Base-by-base conservation (phyloP, 1,284 basidiomycete genomes). In the Ustanciosporium gigantosporum region DNA sequence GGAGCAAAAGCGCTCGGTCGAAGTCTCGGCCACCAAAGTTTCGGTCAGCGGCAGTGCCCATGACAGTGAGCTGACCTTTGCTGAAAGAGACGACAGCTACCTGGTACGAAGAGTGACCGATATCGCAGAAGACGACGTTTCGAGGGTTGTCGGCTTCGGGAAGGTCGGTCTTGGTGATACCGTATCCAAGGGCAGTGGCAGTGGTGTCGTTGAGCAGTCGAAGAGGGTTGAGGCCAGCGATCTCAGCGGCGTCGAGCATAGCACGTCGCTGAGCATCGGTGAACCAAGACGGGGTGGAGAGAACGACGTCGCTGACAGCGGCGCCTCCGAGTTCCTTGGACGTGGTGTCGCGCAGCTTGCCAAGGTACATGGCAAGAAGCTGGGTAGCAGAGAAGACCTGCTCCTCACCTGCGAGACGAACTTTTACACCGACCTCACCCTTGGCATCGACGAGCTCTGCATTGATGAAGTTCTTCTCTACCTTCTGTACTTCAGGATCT, bases 11-110 rank as follows among this genome's bases (percentile, higher is more conserved):
- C 14, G 73, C 74, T 23, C 70, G 65, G 62, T 77, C 74, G 56
- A 77, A 71, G 70, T 77, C 68, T 47, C 74, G 73, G 23, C 74
- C 74, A 52, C 74, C 74, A 49, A 77, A 74, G 68, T 77, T 70
- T 40, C 73, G 69, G 66, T 77, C 68, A 19, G 70, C 64, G 31
- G 72, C 67, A 9, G 73, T 71, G 49, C 73, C 68, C 20, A 76
- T 57, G 27, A 77, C 73, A 49, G 72, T 77, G 38, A 77, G 74
- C 51, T 75, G 71, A 43, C 74, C 74, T 57, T 77, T 77, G 68
- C 52, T 46, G 62, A 77, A 77, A 23, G 73, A 68, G 49, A 77
- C 74, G 39, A 77, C 58, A 50, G 74, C 66, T 29, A 76, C 74
- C 61, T 77, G 74, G 70, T 74, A 77, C 50, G 59, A 70, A 20